Conservation (phyloP, 495 filamentous ascomycete genomes). For the Neurospora hispaniola region DNA sequence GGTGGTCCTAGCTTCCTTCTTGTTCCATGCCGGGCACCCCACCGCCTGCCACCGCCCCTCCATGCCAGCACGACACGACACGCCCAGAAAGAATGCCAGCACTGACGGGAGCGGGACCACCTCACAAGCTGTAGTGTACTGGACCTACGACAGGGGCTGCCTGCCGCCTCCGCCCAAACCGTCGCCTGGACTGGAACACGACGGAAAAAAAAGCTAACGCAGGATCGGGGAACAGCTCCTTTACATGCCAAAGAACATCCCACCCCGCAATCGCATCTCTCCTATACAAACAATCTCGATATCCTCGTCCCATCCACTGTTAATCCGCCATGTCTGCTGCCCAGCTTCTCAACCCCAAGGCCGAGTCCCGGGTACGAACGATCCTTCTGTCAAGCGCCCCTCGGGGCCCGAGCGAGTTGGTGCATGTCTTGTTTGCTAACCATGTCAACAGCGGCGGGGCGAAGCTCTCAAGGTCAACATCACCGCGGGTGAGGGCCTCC, state of each 20-base stretch:
- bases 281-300: constrained; percentile 1
- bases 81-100: not conserved
- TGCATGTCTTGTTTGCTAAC: constrained; percentile 14
- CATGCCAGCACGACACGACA: not conserved
- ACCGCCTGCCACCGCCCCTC: not conserved
- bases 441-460: constrained; percentile 61
- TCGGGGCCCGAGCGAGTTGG: not conserved
- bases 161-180: constrained; percentile 16
- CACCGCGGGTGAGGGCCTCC: constrained; percentile 84
- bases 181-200: constrained; percentile 15
- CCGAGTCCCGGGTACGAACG: constrained; percentile 75
- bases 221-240: constrained; percentile 14
- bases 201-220: constrained; percentile 27
- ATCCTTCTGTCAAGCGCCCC: not conserved
- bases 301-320: constrained; percentile 1
- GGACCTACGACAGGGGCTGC: not conserved
- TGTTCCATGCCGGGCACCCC: not conserved
- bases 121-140: not conserved
- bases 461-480: constrained; percentile 97
- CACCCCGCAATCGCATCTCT: not conserved
- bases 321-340: constrained; percentile 65
- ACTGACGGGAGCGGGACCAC: not conserved
- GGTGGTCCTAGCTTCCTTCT: constrained; percentile 17
- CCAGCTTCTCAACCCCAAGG: constrained; percentile 95
- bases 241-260: not conserved